These are phyloP conservation scores for Butyriboletus loyo DNA, from an alignment of 768 basidiomycete genomes.

Conservation along the genomic window DNA sequence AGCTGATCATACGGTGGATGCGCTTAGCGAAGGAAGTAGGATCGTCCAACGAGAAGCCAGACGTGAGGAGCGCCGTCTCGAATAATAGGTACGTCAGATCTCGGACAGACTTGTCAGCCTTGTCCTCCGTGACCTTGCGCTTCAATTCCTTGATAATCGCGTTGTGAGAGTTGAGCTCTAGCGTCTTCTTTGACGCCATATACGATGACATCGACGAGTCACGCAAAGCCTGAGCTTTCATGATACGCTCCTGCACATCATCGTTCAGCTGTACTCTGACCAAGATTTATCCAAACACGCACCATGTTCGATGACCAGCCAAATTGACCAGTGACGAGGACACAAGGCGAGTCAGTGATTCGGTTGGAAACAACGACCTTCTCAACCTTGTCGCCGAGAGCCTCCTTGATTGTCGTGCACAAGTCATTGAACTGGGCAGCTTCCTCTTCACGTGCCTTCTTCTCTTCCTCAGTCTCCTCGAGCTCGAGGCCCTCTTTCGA, in stretches of 20 bases:
- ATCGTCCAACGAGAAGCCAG: constrained; percentile 94
- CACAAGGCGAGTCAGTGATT: constrained; percentile 94
- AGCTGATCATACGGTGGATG: constrained; percentile 94
- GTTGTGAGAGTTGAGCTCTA: constrained; percentile 92
- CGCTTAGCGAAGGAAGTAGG: constrained; percentile 94
- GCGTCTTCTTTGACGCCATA: constrained; percentile 98
- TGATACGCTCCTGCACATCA: constrained; percentile 77
- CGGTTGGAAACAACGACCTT: constrained; percentile 98
- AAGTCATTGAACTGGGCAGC: constrained; percentile 79
- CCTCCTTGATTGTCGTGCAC: constrained; percentile 95
- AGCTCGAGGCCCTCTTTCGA: constrained; percentile 99
- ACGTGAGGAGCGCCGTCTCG: constrained; percentile 95
- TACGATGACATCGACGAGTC: constrained; percentile 98
- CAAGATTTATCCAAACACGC: constrained; percentile 27
- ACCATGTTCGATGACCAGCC: constrained; percentile 99
- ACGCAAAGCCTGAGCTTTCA: constrained; percentile 97
- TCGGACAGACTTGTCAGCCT: constrained; percentile 97
- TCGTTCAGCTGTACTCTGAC: neutral
- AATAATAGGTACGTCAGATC: constrained; percentile 95
- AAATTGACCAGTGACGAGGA: constrained; percentile 97
- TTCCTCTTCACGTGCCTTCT: constrained; percentile 85
- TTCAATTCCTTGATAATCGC: constrained; percentile 95
- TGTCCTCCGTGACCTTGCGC: constrained; percentile 94
- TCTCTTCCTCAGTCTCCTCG: constrained; percentile 98
- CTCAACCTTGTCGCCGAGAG: constrained; percentile 98